A percentile compares a stretch with the other conserved stretches of the same genome.
Conservation (phyloP, 1,284 basidiomycete genomes). For the Schizophyllum commune region DNA sequence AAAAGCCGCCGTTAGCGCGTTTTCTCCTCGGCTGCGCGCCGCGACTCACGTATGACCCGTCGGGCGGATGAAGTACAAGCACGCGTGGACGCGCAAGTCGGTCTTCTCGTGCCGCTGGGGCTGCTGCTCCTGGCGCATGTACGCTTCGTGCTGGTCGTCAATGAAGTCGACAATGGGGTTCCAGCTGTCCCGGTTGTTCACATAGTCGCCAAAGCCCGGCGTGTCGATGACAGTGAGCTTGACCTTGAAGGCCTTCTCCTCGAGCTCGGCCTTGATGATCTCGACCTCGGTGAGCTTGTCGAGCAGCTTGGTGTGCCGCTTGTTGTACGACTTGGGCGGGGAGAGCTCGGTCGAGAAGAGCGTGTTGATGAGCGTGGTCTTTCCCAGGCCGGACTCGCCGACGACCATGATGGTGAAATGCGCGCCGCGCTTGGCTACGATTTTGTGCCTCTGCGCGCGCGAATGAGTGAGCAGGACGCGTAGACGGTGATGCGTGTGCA, state of each 20-base stretch:
- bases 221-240: slow-evolving; percentile 99
- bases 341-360: slow-evolving; percentile 98
- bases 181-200: slow-evolving; percentile 99
- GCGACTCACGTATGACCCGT: slow-evolving; percentile 87
- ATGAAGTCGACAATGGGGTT: slow-evolving; percentile 98
- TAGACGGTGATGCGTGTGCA: slow-evolving; percentile 5
- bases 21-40: slow-evolving; percentile 6
- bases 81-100: slow-evolving; percentile 94
- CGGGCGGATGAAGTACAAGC: slow-evolving; percentile 95
- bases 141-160: slow-evolving; percentile 99
- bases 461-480: slow-evolving; percentile 7
- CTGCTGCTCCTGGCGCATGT: slow-evolving; percentile 99
- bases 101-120: slow-evolving; percentile 90
- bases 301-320: slow-evolving; percentile 92
- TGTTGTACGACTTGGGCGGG: slow-evolving; percentile 83
- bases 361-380: slow-evolving; percentile 97
- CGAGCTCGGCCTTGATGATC: slow-evolving; percentile 94
- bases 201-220: slow-evolving; percentile 98
- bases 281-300: slow-evolving; percentile 99
- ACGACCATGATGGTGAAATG: slow-evolving; percentile 99
- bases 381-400: slow-evolving; percentile 94
- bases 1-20: slow-evolving; percentile 2
- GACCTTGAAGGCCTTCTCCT: slow-evolving; percentile 99
- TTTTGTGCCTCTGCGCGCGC: slow-evolving; percentile 76
- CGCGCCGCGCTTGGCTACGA: slow-evolving; percentile 92